Percentiles rank a stretch among this genome's conserved stretches.
Conservation (phyloP, 78 protist species). For the Acrasis kona region DNA sequence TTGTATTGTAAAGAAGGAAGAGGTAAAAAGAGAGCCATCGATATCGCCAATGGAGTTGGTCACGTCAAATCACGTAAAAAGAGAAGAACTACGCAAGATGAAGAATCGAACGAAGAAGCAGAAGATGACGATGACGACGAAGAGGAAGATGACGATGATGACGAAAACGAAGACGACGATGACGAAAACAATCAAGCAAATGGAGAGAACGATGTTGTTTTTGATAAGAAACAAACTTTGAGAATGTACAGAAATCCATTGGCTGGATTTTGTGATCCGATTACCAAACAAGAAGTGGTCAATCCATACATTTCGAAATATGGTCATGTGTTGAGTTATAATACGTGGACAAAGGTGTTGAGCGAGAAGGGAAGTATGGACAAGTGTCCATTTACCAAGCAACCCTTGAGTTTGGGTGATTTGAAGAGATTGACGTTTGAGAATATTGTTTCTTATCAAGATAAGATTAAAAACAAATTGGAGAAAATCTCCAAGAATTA, state of each 20-base stretch:
- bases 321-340: not conserved
- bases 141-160: not conserved
- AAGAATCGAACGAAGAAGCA: not conserved
- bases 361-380: not conserved
- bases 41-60: not conserved
- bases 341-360: not conserved
- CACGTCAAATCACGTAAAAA: not conserved
- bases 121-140: not conserved
- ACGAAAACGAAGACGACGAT: not conserved
- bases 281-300: not conserved
- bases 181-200: not conserved
- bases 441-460: no score
- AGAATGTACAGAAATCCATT: not conserved
- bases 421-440: no score
- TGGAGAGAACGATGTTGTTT: no score
- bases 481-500: no score
- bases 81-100: not conserved
- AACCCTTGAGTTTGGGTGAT: no score
- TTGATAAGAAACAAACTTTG: not conserved
- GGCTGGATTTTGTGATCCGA: not conserved
- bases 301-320: not conserved
- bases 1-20: not conserved
- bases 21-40: not conserved
- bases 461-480: no score
- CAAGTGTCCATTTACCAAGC: no score